Base-by-base conservation (phyloP, 352 stramenopile species). In the Phytophthora tubulina region DNA sequence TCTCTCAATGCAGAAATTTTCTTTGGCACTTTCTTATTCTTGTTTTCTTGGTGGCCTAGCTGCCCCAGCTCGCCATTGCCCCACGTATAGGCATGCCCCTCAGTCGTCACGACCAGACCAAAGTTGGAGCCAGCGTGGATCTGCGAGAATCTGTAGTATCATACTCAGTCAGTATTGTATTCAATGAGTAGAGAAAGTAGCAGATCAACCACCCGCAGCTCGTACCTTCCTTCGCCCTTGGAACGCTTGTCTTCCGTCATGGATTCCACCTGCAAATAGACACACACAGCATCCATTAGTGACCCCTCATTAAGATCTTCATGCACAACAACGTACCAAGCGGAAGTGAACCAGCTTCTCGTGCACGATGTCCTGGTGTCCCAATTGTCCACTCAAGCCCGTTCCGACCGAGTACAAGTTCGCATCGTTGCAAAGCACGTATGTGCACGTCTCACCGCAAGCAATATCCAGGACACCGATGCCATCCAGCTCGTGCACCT, bases 11-110 rank as follows among this genome's bases (percentile, higher is more conserved):
- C 88, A 36, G 88, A 95, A 62, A 95, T 92, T 67, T 95, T 95
- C 75, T 95, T 95, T 21, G 88, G 88, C 15, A 78, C 76, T 67
- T 95, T 95, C 75, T 95, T 95, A 76, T 84, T 86, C 63, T 95
- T 95, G 75, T 93, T 95, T 46, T 95, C 88, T 55, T 95, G 88
- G 72, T 95, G 88, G 1, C 88, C 88, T 41, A 95, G 64, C 61
- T 95, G 88, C 15, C 88, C 88, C 32, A 82, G 72, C 55, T 95
- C 85, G 30, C 88, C 88, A 45, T 92, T 91, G 4, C 88, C 88
- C 86, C 86, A 95, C 31, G 88, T 90, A 70, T 95, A 95, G 35
- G 85, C 77, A 63, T 95, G 86, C 3, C 88, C 88, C 14, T 84
- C 76, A 0, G 75, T 83, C 11, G 86, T 93, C 6, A 90, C 31